Evolutionary conservation across 2,329 filamentous ascomycete species (phyloP), one percentile per base, ranked within the genome.

Genomic region (Penicillium paneum): DNA sequence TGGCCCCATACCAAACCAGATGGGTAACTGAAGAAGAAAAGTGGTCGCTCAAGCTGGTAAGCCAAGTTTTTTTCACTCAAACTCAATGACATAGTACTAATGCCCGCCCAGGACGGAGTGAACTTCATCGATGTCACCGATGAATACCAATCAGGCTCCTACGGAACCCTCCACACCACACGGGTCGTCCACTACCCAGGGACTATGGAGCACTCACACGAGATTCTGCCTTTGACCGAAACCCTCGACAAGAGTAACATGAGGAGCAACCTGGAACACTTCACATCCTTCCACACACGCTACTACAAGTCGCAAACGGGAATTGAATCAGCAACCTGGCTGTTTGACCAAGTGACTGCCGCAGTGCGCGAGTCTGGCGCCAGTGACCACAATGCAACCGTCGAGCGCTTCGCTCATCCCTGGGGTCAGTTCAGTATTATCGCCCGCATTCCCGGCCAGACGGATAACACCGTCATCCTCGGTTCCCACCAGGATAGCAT

Each of bases 41-140:
- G 76, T 97, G 93, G 91, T 86, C 87, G 73, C 78, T 97, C 60
- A 87, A 89, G 68, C 82, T 91, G 64, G 91, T 95, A 81, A 54
- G 84, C 76, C 41, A 4, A 15, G 5, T 19, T 32, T 19, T 47
- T 24, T 24, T 24, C 6, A 29, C n/a, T 28, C 24, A 29, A 29
- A 42, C 15, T 36, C 24, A 19, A 11, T 34, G 15, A 26, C 39
- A 21, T 36, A 5, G 45, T 39, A 19, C 47, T 64, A 48, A 58
- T 4, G 2, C 3, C 1, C 2, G 8, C 29, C 24, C 65, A 95
- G 90, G 82, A 89, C 70, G 91, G 91, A 66, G 81, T 87, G 63
- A 89, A 87, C 67, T 97, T 97, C 80, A 95, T 97, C 82, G 93
- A 97, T 76, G 92, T 97, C 67, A 97, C 94, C 57, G 82, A 90